Percentiles rank a stretch among this genome's conserved stretches.
Evolutionary conservation across 768 basidiomycete species (phyloP).

Genomic region (Tulasnella sp.): DNA sequence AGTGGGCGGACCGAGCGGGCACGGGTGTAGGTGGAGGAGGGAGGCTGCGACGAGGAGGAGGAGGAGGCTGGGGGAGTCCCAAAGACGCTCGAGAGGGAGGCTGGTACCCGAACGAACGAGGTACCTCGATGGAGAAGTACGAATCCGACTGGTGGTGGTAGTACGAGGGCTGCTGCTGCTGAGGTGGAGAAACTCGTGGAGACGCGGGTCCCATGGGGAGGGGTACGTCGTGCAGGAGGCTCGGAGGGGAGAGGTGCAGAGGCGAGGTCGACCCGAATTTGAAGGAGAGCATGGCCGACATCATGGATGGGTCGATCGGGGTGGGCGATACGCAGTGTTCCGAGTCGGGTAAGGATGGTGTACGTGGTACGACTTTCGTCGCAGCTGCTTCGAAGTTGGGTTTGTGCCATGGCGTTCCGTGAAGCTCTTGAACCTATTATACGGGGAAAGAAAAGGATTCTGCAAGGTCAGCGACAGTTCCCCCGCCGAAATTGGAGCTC

Average conservation of each 20-base stretch:
- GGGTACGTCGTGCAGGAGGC: background rate
- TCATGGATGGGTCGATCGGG: background rate
- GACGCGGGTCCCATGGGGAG: background rate
- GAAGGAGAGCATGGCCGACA: background rate
- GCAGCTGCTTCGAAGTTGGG: background rate
- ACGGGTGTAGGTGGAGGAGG: no score
- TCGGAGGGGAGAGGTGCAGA: background rate
- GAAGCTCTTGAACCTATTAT: conserved; percentile 88
- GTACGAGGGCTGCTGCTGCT: no score
- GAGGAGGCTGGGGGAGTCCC: no score
- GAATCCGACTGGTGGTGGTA: no score
- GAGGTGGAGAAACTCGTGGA: background rate
- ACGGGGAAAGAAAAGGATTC: conserved; percentile 12
- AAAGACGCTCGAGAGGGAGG: no score
- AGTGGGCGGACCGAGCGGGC: no score
- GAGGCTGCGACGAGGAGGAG: no score
- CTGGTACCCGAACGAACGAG: background rate
- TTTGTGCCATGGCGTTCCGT: conserved; percentile 73
- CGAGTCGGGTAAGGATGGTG: background rate
- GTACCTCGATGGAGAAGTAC: background rate
- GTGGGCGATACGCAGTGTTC: background rate
- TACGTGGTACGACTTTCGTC: background rate
- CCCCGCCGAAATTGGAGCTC: background rate
- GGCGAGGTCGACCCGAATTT: background rate
- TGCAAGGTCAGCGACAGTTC: background rate